Conservation (phyloP, 2,329 filamentous ascomycete species). For the Pyrenochaeta sp. region DNA sequence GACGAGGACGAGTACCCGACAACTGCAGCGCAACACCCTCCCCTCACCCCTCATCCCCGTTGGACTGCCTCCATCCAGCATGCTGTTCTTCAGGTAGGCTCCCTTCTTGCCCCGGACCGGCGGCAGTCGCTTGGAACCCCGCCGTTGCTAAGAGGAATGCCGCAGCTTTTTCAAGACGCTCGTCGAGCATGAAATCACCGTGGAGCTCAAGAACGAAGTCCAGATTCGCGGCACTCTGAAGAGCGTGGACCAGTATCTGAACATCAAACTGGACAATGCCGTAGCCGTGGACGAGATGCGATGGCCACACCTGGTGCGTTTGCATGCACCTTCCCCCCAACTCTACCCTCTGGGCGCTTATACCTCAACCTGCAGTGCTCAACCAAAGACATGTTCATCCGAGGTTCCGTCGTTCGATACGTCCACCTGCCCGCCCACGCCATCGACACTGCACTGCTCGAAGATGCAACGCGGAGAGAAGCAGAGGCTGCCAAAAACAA, state of each 20-base stretch:
- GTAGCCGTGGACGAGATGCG: constrained; percentile 90
- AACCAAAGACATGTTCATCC: constrained; percentile 95
- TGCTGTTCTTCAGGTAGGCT: constrained; percentile 63
- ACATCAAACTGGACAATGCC: constrained; percentile 98
- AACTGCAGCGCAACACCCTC: constrained; percentile 10
- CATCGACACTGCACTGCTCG: constrained; percentile 84
- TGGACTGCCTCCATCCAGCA: constrained; percentile 32
- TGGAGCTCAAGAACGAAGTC: constrained; percentile 99
- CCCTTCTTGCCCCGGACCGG: not conserved
- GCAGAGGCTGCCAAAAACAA: constrained; percentile 47
- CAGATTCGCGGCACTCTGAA: constrained; percentile 95
- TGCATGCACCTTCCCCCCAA: constrained; percentile 31
- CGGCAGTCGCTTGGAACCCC: no score
- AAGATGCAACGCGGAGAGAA: constrained; percentile 73
- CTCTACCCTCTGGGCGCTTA: no score
- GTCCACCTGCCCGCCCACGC: constrained; percentile 83
- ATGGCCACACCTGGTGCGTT: constrained; percentile 84
- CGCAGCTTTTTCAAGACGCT: constrained; percentile 92
- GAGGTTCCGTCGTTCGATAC: constrained; percentile 90
- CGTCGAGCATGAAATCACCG: constrained; percentile 94
- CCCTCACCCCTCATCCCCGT: constrained; percentile 10
- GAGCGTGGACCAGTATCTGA: constrained; percentile 97
- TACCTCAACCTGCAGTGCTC: constrained; percentile 62
- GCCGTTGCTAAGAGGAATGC: constrained; percentile 5
- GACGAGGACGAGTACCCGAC: not conserved